phyloP scores from a whole-genome alignment of 2,329 filamentous ascomycete species.

The Capronia americana region DNA sequence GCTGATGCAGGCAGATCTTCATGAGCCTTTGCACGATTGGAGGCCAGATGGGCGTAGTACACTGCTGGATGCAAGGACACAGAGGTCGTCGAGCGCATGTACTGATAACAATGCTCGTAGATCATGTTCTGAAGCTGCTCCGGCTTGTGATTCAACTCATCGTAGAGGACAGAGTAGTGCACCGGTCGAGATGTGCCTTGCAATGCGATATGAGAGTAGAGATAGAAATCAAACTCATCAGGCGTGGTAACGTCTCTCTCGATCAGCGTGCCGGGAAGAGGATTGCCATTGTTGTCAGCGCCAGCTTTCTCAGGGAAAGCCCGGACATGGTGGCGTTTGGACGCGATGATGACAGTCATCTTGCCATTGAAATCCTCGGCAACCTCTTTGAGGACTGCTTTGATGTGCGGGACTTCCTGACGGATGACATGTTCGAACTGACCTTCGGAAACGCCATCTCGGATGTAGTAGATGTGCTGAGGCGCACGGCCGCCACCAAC shows the following conservation, averaged over 20 bases:
- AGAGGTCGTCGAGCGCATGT: conserved; percentile 87
- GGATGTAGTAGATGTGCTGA: conserved; percentile 84
- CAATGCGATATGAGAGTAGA: conserved; percentile 76
- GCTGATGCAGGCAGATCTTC: conserved; percentile 58
- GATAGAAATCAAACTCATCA: conserved; percentile 86
- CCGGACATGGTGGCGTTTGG: conserved; percentile 92
- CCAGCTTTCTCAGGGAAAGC: conserved; percentile 75
- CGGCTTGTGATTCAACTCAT: conserved; percentile 73
- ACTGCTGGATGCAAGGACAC: conserved; percentile 87
- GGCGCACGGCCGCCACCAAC: conserved; percentile 65
- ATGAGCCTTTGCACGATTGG: conserved; percentile 78
- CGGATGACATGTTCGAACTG: conserved; percentile 82
- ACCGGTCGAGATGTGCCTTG: conserved; percentile 93
- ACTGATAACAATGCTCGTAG: conserved; percentile 94
- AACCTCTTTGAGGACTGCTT: conserved; percentile 53
- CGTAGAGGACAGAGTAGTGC: conserved; percentile 86
- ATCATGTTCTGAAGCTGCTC: conserved; percentile 84
- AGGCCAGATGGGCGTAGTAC: conserved; percentile 93
- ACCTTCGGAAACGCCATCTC: conserved; percentile 88
- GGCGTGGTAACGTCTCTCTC: conserved; percentile 91
- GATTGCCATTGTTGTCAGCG: conserved; percentile 78
- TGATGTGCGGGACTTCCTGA: conserved; percentile 75
- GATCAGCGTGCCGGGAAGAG: conserved; percentile 83
- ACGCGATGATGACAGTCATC: conserved; percentile 85
- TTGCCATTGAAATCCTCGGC: conserved; percentile 59